phyloP scores from a whole-genome alignment of 176 grass and related monocot genomes.

The Carex cristatella region DNA sequence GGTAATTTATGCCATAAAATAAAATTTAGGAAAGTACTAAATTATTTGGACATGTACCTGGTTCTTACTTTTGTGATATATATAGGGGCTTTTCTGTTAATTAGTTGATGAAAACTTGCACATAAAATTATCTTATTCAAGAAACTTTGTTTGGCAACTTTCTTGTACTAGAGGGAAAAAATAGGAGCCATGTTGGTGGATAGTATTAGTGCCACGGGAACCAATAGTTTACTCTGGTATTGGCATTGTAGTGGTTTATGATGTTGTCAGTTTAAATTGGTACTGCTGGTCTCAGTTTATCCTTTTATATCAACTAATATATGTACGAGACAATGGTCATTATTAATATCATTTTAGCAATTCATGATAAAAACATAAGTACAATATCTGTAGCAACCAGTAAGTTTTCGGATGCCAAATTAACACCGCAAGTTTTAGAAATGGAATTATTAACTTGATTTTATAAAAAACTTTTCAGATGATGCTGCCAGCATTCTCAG shows the following conservation, averaged over 20 bases:
- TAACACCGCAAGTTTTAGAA: not conserved
- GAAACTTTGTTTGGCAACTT: not conserved
- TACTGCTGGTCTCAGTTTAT: too few relatives aligned
- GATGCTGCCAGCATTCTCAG: slow-evolving; percentile 53
- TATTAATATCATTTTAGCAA: too few relatives aligned
- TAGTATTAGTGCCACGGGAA: too few relatives aligned
- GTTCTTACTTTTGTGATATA: not conserved
- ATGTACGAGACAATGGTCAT: too few relatives aligned
- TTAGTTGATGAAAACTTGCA: not conserved
- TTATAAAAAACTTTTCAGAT: slow-evolving; percentile 12
- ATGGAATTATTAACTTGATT: not conserved
- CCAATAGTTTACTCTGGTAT: not conserved
- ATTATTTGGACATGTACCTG: not conserved
- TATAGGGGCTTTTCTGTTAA: not conserved
- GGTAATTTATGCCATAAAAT: slow-evolving; percentile 22
- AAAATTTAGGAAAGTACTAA: not conserved
- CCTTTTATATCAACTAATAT: too few relatives aligned
- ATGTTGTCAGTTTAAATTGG: too few relatives aligned
- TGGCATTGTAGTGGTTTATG: not conserved
- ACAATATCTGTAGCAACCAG: not conserved
- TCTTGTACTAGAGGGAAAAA: not conserved
- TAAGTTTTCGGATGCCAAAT: not conserved
- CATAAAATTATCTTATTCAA: not conserved
- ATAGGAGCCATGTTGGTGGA: not conserved
- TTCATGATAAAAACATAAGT: not conserved